A percentile compares a stretch with the other conserved stretches of the same genome.
These are phyloP conservation scores for Atkinsonella hypoxylon DNA, from an alignment of 2,329 filamentous ascomycete genomes.

Conservation along the genomic window DNA sequence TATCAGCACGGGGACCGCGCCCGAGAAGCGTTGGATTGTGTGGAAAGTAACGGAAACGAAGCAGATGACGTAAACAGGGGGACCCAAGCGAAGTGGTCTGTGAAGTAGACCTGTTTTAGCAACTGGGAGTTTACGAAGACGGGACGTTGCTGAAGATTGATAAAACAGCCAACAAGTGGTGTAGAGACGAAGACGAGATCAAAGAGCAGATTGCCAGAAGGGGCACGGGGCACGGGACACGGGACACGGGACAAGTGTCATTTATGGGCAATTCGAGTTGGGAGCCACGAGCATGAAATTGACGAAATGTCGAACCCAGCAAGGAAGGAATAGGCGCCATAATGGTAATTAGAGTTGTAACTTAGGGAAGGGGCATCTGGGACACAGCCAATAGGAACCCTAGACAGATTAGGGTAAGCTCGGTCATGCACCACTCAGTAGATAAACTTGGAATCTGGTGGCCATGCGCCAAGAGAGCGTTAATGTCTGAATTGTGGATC, in stretches of 20 bases:
- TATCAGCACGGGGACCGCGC: constrained; percentile 8
- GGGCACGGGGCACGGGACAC: neutral
- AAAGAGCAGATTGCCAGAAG: too few species aligned
- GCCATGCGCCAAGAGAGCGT: too few species aligned
- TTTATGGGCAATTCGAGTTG: constrained; percentile 2
- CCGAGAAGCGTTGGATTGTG: neutral
- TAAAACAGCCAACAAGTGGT: neutral
- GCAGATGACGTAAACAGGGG: neutral
- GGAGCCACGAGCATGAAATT: neutral
- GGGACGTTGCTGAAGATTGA: neutral
- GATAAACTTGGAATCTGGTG: neutral
- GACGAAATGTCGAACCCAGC: neutral
- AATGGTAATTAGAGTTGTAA: too few species aligned
- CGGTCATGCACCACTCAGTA: neutral
- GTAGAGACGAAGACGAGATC: neutral
- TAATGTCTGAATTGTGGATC: too few species aligned
- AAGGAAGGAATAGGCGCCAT: neutral
- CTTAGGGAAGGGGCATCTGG: neutral
- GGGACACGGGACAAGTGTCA: neutral
- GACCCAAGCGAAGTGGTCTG: too few species aligned
- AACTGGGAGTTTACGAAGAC: neutral
- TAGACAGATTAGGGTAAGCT: neutral
- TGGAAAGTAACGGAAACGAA: neutral
- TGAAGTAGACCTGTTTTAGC: too few species aligned
- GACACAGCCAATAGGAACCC: neutral